These are phyloP conservation scores for Entonaema liquescens DNA, from an alignment of 495 filamentous ascomycete species.

Conservation along the genomic window DNA sequence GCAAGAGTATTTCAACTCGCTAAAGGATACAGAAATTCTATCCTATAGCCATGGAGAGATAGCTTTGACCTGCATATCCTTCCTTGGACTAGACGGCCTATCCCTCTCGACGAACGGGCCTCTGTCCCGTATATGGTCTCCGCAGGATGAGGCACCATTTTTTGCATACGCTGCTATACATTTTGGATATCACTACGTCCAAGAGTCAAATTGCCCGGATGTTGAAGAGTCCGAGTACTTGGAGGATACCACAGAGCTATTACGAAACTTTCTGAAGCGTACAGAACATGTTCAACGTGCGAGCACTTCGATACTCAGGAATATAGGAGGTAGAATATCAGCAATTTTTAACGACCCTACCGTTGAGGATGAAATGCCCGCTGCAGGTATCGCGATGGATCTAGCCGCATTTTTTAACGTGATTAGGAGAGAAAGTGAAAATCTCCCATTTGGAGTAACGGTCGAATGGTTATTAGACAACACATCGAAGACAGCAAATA, in stretches of 20 bases:
- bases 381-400: slow-evolving; percentile 12
- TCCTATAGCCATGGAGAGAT: slow-evolving; percentile 42
- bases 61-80: slow-evolving; percentile 43
- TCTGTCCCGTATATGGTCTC: slow-evolving; percentile 37
- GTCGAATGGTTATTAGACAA: slow-evolving; percentile 27
- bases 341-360: neutral
- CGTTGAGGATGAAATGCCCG: neutral
- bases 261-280: slow-evolving; percentile 12
- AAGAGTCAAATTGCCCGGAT: slow-evolving; percentile 11
- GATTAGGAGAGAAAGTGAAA: slow-evolving; percentile 4
- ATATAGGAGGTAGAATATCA: slow-evolving; percentile 17
- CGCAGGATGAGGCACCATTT: slow-evolving; percentile 36
- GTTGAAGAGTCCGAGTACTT: slow-evolving; percentile 1
- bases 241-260: slow-evolving; percentile 11
- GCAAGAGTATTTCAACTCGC: slow-evolving; percentile 47
- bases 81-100: slow-evolving; percentile 41
- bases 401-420: slow-evolving; percentile 32
- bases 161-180: slow-evolving; percentile 46
- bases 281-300: slow-evolving; percentile 26
- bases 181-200: slow-evolving; percentile 45
- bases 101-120: slow-evolving; percentile 13
- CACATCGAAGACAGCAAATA: neutral
- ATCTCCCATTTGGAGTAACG: neutral
- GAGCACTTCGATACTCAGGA: slow-evolving; percentile 10
- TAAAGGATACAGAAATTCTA: slow-evolving; percentile 38